Base-by-base conservation (phyloP, 768 basidiomycete species). In the Tricholoma sp. region DNA sequence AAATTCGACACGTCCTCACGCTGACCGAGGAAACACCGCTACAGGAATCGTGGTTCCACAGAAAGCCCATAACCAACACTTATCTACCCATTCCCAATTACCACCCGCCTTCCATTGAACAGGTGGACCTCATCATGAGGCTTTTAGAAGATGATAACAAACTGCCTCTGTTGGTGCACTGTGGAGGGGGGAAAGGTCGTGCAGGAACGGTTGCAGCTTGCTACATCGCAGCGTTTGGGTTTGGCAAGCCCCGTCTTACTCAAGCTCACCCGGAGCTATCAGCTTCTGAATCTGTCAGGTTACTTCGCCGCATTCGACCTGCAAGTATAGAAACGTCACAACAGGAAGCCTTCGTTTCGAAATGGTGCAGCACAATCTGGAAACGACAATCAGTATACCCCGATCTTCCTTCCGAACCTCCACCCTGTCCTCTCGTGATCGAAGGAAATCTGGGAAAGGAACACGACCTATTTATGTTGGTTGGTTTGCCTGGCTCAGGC, bases 151-250 rank as follows among this genome's bases (percentile, higher is more conserved):
- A 82, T 54, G 66, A 70, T 12, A 61, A 64, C 33, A 80, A 81
- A 11, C 65, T 77, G 1, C 82, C 83, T 0, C 59, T 83, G 7
- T 68, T 85, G 12, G 69, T 85, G 2, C 83, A 85, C 58, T 85
- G 84, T 61, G 83, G 81, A 4, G 84, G 82, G 6, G 84, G 84
- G 2, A 84, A 83, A 58, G 84, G 84, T 0, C 76, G 83, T 9
- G 82, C 83, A 20, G 84, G 84, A 13, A 84, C 81, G 1, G 80
- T 85, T 0, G 77, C 80, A 5, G 84, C 83, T 0, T 83, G 83
- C 58, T 84, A 82, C 59, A 70, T 86, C 48, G 76, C 76, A 28
- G 82, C 82, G 0, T 82, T 74, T 62, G 82, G 84, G 1, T 84
- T 83, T 66, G 65, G 66, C 12, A 70, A 66, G 33, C 77, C 79